Evolutionary conservation across 2,329 filamentous ascomycete genomes (phyloP).

Genomic region (Boeremia lycopersici): DNA sequence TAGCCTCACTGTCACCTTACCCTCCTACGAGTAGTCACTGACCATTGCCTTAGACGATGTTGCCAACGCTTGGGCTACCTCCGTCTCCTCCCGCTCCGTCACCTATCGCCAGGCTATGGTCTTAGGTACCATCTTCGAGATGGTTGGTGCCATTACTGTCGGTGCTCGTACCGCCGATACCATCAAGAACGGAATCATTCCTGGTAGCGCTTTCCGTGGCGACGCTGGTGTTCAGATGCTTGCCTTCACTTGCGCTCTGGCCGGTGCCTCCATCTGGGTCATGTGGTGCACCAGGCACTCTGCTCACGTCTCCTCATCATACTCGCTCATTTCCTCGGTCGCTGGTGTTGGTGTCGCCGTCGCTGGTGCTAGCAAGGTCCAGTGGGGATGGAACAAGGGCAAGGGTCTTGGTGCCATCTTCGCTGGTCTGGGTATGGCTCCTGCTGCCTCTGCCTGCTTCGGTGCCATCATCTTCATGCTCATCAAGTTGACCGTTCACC

Average conservation of each 20-base stretch:
- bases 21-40: constrained; percentile 1
- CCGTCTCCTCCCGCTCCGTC: constrained; percentile 78
- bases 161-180: constrained; percentile 68
- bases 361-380: constrained; percentile 60
- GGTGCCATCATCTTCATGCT: constrained; percentile 72
- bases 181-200: constrained; percentile 74
- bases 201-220: constrained; percentile 52
- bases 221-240: constrained; percentile 58
- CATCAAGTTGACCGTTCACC: constrained; percentile 73
- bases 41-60: constrained; percentile 69
- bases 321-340: constrained; percentile 58
- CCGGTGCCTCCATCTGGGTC: constrained; percentile 72
- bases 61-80: constrained; percentile 82
- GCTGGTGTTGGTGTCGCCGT: constrained; percentile 59
- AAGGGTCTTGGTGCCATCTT: constrained; percentile 69
- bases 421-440: constrained; percentile 72
- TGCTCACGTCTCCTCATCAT: constrained; percentile 66
- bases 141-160: constrained; percentile 53
- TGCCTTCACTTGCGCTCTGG: constrained; percentile 64
- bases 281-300: constrained; percentile 81
- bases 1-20: constrained; percentile 23
- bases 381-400: constrained; percentile 67
- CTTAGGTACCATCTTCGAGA: constrained; percentile 55
- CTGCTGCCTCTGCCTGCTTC: constrained; percentile 68
- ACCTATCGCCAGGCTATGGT: constrained; percentile 67